A percentile compares a stretch with the other conserved stretches of the same genome.
Conservation (phyloP, 2,329 filamentous ascomycete genomes). For the Penicillium sp. region DNA sequence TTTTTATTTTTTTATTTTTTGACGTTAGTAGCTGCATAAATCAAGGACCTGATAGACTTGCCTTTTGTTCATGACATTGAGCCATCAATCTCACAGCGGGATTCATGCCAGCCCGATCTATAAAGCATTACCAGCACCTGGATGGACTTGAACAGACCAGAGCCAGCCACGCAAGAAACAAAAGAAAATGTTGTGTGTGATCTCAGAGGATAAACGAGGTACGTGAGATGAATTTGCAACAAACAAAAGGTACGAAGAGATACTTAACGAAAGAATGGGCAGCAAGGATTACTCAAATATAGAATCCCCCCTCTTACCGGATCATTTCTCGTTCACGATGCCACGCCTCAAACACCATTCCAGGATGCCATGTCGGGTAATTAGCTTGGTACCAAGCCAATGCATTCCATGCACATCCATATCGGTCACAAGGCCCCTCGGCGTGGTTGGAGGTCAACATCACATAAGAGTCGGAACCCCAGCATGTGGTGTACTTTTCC, state of each 20-base stretch:
- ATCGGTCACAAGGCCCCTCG: conserved; percentile 9
- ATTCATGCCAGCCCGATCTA: conserved; percentile 24
- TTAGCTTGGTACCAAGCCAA: conserved; percentile 6
- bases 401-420: conserved; percentile 16
- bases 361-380: conserved; percentile 4
- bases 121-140: conserved; percentile 26
- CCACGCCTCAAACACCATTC: conserved; percentile 14
- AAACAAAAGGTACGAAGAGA: background rate
- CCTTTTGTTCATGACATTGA: conserved; percentile 15
- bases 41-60: conserved; percentile 2
- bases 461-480: conserved; percentile 22
- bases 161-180: conserved; percentile 10
- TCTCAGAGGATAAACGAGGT: conserved; percentile 8
- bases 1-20: no score
- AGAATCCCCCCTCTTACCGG: conserved; percentile 6
- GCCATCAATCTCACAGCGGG: conserved; percentile 28
- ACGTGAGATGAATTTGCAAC: background rate
- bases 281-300: conserved; percentile 9
- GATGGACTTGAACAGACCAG: conserved; percentile 20
- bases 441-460: conserved; percentile 17
- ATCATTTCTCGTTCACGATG: conserved; percentile 5
- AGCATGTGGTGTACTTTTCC: conserved; percentile 19
- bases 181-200: background rate
- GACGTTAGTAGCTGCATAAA: conserved; percentile 1
- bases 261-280: conserved; percentile 10